Percentiles rank a stretch among this genome's conserved stretches.
Evolutionary conservation across 208 protist species (phyloP).

Genomic region (Acanthamoeba culbertsoni): DNA sequence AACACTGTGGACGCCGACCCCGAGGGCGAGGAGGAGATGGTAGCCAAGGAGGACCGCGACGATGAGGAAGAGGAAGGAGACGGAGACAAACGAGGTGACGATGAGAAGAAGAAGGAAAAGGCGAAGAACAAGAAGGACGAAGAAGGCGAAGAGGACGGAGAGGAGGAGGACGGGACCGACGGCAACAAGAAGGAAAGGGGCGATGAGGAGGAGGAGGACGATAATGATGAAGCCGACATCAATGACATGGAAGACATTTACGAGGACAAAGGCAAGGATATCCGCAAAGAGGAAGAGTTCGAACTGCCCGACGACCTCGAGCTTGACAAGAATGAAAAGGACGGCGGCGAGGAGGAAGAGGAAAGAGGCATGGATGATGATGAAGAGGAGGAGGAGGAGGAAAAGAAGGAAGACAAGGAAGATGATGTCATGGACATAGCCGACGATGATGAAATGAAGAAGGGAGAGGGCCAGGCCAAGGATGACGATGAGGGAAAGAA

Average conservation of each 20-base stretch:
- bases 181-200: no score
- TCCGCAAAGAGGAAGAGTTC: conserved; percentile 74
- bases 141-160: conserved; percentile 87
- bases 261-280: conserved; percentile 72
- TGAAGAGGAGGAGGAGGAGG: conserved; percentile 68
- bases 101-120: conserved; percentile 68
- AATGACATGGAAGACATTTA: conserved; percentile 67
- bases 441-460: conserved; percentile 65
- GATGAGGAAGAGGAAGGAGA: conserved; percentile 83
- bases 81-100: conserved; percentile 85
- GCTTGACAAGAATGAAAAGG: conserved; percentile 71
- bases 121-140: conserved; percentile 60
- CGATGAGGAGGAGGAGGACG: background rate
- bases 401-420: conserved; percentile 26
- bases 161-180: no score
- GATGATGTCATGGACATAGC: conserved; percentile 56
- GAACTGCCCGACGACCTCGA: conserved; percentile 78
- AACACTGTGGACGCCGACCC: conserved; percentile 76
- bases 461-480: conserved; percentile 66
- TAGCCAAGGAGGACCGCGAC: conserved; percentile 74
- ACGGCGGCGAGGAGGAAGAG: conserved; percentile 69
- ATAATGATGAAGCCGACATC: conserved; percentile 39
- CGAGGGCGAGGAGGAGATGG: conserved; percentile 55
- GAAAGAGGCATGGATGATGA: conserved; percentile 61
- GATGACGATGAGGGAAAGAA: conserved; percentile 51